Evolutionary conservation across 768 basidiomycete species (phyloP).

Genomic region (Tubosaeta sp.): DNA sequence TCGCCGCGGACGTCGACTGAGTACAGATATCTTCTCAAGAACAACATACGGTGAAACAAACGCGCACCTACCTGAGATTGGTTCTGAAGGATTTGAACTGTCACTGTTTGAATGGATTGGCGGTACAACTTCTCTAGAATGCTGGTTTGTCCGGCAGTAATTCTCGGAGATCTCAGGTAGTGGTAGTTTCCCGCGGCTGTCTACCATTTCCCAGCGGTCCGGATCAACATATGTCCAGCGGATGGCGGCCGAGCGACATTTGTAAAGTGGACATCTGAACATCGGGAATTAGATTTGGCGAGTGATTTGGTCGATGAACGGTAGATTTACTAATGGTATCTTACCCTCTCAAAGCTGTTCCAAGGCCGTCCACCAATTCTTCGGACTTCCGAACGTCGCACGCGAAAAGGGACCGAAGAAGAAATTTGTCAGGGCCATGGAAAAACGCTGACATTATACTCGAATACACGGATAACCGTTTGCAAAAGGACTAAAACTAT

Average conservation of each 20-base stretch:
- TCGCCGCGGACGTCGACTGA: conserved; percentile 1
- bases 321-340: background rate
- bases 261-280: background rate
- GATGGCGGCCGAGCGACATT: background rate
- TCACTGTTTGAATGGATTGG: background rate
- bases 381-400: background rate
- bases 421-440: background rate
- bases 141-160: background rate
- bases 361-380: background rate
- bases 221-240: background rate
- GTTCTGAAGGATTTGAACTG: too few species aligned
- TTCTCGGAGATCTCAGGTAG: background rate
- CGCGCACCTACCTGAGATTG: background rate
- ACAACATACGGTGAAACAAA: background rate
- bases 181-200: background rate
- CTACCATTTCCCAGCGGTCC: background rate
- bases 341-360: background rate
- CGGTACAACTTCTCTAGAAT: background rate
- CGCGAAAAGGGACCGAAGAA: background rate
- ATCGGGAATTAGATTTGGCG: background rate
- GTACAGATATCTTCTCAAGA: background rate
- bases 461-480: conserved; percentile 14
- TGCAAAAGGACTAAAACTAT: background rate
- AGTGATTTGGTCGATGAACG: background rate
- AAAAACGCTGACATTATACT: conserved; percentile 21